These are phyloP conservation scores for Pseudogymnoascus sp. DNA, from an alignment of 2,329 filamentous ascomycete genomes.

Conservation along the genomic window DNA sequence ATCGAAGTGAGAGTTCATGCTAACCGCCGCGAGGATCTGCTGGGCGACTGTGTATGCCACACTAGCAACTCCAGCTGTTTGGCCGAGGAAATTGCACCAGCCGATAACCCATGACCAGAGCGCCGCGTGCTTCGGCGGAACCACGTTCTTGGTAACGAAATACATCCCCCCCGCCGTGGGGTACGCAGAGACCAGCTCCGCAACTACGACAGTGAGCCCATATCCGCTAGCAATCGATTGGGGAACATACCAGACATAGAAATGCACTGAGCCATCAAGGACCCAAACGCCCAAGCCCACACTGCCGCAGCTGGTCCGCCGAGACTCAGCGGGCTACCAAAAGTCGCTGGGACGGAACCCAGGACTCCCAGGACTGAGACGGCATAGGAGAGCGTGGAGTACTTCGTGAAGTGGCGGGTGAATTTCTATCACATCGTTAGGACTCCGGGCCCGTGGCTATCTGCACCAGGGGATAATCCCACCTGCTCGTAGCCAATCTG, in stretches of 20 bases:
- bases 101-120: constrained; percentile 58
- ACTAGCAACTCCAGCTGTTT: constrained; percentile 54
- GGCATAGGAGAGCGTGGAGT: constrained; percentile 58
- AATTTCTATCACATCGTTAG: constrained; percentile 39
- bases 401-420: constrained; percentile 54
- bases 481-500: constrained; percentile 57
- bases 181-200: constrained; percentile 57
- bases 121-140: constrained; percentile 50
- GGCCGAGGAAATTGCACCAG: constrained; percentile 59
- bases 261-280: constrained; percentile 55
- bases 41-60: constrained; percentile 55
- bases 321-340: constrained; percentile 46
- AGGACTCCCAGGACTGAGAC: constrained; percentile 57
- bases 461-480: constrained; percentile 15
- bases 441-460: neutral
- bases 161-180: constrained; percentile 61
- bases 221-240: neutral
- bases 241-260: constrained; percentile 42
- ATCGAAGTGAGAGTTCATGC: constrained; percentile 49
- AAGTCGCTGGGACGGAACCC: constrained; percentile 57
- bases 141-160: constrained; percentile 57
- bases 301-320: constrained; percentile 56
- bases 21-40: constrained; percentile 52
- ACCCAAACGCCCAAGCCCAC: constrained; percentile 58
- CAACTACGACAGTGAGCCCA: constrained; percentile 33